Percentiles rank a stretch among this genome's conserved stretches.
Evolutionary conservation across 2,329 filamentous ascomycete genomes (phyloP).

Genomic region (Sporothrix phasma): DNA sequence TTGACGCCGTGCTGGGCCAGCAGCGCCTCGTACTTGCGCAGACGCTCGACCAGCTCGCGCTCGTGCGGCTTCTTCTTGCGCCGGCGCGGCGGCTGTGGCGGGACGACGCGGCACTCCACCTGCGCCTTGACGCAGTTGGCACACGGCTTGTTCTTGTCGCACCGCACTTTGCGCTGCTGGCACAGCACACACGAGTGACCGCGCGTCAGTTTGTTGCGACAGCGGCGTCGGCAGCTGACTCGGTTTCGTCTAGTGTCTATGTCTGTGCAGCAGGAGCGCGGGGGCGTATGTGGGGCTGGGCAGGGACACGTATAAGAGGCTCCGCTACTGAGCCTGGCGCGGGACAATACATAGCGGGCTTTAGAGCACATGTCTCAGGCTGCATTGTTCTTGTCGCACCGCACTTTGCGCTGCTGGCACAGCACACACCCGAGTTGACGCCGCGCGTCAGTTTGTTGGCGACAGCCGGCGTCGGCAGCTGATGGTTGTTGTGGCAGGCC

Average conservation of each 20-base stretch:
- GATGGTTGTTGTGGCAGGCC: constrained; percentile 32
- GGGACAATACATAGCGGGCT: too few relatives aligned
- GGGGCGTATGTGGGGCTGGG: too few relatives aligned
- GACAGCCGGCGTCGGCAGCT: constrained; percentile 31
- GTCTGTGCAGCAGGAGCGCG: too few relatives aligned
- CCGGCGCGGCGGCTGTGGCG: constrained; percentile 46
- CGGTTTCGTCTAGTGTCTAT: too few relatives aligned
- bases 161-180: constrained; percentile 66
- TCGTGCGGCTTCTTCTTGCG: constrained; percentile 58
- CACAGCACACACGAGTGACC: constrained; percentile 60
- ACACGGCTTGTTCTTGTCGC: constrained; percentile 63
- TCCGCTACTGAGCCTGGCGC: too few relatives aligned
- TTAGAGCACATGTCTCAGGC: too few relatives aligned
- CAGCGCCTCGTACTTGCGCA: constrained; percentile 58
- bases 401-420: constrained; percentile 68
- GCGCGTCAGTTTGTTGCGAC: constrained; percentile 47
- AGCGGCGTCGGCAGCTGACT: constrained; percentile 33
- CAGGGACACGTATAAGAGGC: too few relatives aligned
- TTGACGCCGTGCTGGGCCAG: constrained; percentile 55
- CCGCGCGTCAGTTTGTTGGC: constrained; percentile 50
- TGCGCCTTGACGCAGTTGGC: constrained; percentile 55
- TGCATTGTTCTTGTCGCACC: constrained; percentile 64
- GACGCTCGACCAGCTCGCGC: constrained; percentile 57
- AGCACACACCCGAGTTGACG: constrained; percentile 58
- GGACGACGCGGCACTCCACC: constrained; percentile 50